Evolutionary conservation across 108 stramenopile species (phyloP).

Genomic region (Conticribra weissflogii): DNA sequence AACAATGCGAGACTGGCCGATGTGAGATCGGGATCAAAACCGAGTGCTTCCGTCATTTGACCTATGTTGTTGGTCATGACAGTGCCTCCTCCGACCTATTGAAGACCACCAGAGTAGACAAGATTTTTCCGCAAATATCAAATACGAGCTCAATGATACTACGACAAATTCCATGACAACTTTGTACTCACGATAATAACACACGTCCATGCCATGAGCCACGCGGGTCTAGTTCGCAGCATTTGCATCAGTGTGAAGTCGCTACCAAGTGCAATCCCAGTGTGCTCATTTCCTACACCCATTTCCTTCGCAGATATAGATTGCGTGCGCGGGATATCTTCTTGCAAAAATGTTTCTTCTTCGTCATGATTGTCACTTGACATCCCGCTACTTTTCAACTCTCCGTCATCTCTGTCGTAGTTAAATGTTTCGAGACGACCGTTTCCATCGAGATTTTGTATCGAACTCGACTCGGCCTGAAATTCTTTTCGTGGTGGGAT

Average conservation of each 20-base stretch:
- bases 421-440: neutral
- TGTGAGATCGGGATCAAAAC: slow-evolving; percentile 57
- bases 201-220: slow-evolving; percentile 82
- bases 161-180: neutral
- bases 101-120: neutral
- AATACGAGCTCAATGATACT: neutral
- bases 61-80: slow-evolving; percentile 87
- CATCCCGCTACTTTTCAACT: too few relatives aligned
- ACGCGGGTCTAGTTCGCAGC: slow-evolving; percentile 67
- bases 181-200: slow-evolving; percentile 50
- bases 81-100: slow-evolving; percentile 71
- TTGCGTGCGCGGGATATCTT: slow-evolving; percentile 4
- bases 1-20: slow-evolving; percentile 79
- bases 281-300: slow-evolving; percentile 30
- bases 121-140: too few relatives aligned
- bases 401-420: slow-evolving; percentile 15
- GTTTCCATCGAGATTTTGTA: slow-evolving; percentile 23
- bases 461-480: slow-evolving; percentile 5
- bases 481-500: slow-evolving; percentile 53
- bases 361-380: slow-evolving; percentile 18
- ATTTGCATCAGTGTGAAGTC: slow-evolving; percentile 71
- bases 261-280: slow-evolving; percentile 2
- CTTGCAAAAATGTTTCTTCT: slow-evolving; percentile 29
- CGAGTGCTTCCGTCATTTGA: slow-evolving; percentile 84
- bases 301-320: slow-evolving; percentile 2